Conservation (phyloP, 179 eudicot genomes). For the Corrigiola litoralis region DNA sequence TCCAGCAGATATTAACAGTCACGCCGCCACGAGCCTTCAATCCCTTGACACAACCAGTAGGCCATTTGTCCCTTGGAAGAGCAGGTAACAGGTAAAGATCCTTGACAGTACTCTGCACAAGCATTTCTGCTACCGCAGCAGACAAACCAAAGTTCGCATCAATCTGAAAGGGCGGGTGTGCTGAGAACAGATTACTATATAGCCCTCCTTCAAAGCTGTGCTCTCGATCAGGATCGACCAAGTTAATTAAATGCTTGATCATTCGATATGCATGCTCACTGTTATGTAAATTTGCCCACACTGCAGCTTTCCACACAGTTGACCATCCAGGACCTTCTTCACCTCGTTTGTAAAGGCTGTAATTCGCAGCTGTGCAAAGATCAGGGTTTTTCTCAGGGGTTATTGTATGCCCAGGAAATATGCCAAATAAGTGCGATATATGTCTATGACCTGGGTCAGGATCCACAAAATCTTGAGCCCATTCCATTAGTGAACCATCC, state of each 20-base stretch:
- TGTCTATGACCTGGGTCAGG: conserved; percentile 82
- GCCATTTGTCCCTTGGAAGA: conserved; percentile 82
- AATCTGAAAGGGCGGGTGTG: conserved; percentile 95
- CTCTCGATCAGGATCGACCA: conserved; percentile 80
- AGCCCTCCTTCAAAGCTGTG: conserved; percentile 68
- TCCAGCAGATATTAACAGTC: conserved; percentile 73
- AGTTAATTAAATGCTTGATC: conserved; percentile 77
- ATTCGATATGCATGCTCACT: conserved; percentile 71
- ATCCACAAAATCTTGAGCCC: conserved; percentile 81
- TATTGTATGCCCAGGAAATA: conserved; percentile 88
- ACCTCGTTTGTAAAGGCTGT: conserved; percentile 61
- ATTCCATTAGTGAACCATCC: conserved; percentile 83
- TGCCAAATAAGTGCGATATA: conserved; percentile 76
- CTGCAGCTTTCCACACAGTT: conserved; percentile 79
- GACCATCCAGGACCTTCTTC: conserved; percentile 98
- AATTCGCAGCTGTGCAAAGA: conserved; percentile 71
- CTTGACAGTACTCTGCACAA: conserved; percentile 78
- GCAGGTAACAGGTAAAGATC: conserved; percentile 84
- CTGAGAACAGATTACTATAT: conserved; percentile 78
- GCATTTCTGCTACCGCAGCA: conserved; percentile 86
- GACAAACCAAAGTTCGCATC: conserved; percentile 92
- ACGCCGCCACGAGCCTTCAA: conserved; percentile 79
- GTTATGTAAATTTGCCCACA: conserved; percentile 71
- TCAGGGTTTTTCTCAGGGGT: conserved; percentile 65
- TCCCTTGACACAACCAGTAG: conserved; percentile 76